Conservation (phyloP, 257 asterid genomes). For the Coffea canephora region DNA sequence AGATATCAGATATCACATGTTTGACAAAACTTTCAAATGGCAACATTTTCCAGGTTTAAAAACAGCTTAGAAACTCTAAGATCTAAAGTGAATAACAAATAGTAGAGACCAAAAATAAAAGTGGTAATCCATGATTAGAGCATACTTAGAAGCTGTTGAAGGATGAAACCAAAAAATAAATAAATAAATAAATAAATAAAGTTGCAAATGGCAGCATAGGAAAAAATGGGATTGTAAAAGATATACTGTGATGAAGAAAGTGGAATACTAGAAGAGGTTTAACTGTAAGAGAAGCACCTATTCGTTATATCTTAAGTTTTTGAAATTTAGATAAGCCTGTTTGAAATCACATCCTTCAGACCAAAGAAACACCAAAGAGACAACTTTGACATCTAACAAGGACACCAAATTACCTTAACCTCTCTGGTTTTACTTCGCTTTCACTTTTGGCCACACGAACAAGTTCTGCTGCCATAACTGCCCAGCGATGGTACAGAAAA, state of each 20-base stretch:
- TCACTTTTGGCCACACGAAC: conserved; percentile 68
- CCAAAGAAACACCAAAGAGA: neutral
- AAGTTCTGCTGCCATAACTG: conserved; percentile 99
- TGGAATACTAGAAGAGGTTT: neutral
- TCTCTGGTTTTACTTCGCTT: conserved; percentile 63
- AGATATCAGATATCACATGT: neutral
- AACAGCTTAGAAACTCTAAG: neutral
- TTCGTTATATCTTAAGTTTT: neutral
- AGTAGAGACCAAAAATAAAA: neutral
- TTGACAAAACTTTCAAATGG: neutral
- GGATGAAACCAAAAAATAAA: neutral
- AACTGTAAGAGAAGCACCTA: neutral
- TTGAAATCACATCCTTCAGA: neutral
- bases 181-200: neutral
- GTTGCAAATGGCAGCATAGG: neutral
- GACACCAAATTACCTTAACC: conserved; percentile 59
- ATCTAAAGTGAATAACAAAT: neutral
- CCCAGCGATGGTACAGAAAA: conserved; percentile 6
- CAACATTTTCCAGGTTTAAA: neutral
- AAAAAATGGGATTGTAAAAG: neutral
- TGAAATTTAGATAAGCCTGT: neutral
- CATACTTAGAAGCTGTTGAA: neutral
- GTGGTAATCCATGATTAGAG: neutral
- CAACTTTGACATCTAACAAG: neutral
- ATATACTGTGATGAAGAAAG: neutral